These are phyloP conservation scores for Rhizopogon rudus DNA, from an alignment of 768 basidiomycete species.

Conservation along the genomic window DNA sequence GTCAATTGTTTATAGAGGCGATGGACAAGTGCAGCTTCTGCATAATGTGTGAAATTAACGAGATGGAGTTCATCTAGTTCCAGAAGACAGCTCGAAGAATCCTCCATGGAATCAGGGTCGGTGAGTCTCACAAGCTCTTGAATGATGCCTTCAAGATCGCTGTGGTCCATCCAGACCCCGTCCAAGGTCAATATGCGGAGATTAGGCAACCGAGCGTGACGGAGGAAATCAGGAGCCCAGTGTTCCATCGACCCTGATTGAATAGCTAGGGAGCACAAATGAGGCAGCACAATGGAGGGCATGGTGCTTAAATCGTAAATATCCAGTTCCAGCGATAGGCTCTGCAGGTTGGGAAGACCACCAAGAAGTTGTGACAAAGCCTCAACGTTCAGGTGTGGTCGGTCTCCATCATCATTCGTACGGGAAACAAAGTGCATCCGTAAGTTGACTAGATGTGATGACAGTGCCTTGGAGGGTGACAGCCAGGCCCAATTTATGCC, in stretches of 20 bases:
- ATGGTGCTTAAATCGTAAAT: too few species aligned
- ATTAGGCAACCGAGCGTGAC: not conserved
- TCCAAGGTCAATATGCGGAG: not conserved
- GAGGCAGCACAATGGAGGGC: not conserved
- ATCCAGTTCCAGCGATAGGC: too few species aligned
- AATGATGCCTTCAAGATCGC: not conserved
- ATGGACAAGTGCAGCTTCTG: not conserved
- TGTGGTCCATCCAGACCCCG: too few species aligned
- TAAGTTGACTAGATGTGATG: too few species aligned
- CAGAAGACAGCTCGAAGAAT: not conserved
- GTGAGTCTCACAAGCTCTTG: not conserved
- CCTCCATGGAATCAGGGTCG: not conserved
- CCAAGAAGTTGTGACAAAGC: too few species aligned
- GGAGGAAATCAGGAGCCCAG: not conserved
- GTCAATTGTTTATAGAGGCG: not conserved
- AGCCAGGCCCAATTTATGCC: too few species aligned
- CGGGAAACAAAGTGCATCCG: too few species aligned
- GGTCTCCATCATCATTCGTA: too few species aligned
- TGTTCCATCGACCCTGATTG: not conserved
- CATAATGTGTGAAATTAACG: not conserved
- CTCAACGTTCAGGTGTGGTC: too few species aligned
- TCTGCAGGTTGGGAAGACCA: too few species aligned
- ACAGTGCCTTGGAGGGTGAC: too few species aligned
- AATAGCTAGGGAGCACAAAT: not conserved
- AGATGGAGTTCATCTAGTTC: not conserved